Conservation (phyloP, 1,284 basidiomycete species). For the Rhodotorula sp. region DNA sequence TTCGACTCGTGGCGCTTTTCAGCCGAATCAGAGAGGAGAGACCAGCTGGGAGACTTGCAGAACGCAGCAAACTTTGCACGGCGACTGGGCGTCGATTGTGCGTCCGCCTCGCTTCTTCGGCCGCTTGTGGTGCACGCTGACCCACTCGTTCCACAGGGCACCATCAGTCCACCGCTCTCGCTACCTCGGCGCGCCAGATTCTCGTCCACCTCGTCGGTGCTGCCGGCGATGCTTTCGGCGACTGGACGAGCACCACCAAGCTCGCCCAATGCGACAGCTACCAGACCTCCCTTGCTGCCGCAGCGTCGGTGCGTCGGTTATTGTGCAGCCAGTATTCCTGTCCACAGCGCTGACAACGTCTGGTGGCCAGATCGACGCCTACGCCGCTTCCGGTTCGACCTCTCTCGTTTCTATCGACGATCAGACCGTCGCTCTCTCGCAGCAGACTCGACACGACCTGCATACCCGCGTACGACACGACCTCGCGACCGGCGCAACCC, state of each 20-base stretch:
- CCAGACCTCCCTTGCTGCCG: not conserved
- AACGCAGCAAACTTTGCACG: not conserved
- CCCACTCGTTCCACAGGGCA: not conserved
- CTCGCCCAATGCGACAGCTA: not conserved
- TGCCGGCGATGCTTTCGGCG: not conserved
- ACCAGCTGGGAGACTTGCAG: not conserved
- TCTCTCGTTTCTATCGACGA: constrained; percentile 30
- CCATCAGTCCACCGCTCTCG: not conserved
- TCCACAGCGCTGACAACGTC: not conserved
- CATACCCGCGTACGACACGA: constrained; percentile 48
- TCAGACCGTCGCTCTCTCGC: constrained; percentile 42
- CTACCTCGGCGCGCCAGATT: not conserved
- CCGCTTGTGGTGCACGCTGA: not conserved
- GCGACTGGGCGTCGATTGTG: not conserved
- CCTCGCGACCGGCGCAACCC: constrained; percentile 52
- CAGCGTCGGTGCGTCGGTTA: not conserved
- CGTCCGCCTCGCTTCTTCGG: not conserved
- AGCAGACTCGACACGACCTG: constrained; percentile 46
- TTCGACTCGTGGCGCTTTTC: too few relatives aligned
- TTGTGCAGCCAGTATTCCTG: not conserved
- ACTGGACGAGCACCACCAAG: not conserved
- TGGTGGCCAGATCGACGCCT: constrained; percentile 11
- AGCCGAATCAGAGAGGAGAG: too few relatives aligned
- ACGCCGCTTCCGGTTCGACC: constrained; percentile 28
- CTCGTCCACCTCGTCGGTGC: constrained; percentile 2